Conservation (phyloP, 768 basidiomycete genomes). For the Mycena vitilis region DNA sequence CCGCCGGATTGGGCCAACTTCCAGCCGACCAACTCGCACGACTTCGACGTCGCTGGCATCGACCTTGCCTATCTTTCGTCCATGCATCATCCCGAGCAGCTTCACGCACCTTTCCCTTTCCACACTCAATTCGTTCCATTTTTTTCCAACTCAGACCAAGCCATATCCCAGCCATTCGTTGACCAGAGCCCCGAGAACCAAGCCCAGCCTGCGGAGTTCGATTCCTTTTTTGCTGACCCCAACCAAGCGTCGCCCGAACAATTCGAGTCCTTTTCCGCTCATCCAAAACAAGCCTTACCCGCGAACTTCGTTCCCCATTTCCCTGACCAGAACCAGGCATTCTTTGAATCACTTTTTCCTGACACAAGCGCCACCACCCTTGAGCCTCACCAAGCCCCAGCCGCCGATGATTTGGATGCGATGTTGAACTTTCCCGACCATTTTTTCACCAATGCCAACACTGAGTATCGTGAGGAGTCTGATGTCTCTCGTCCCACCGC, state of each 20-base stretch:
- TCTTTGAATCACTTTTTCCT: background rate
- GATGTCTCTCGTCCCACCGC: background rate
- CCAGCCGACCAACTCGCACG: slow-evolving; percentile 10
- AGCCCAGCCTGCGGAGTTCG: too few relatives aligned
- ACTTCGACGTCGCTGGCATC: background rate
- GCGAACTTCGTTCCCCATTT: slow-evolving; percentile 3
- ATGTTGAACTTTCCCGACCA: slow-evolving; percentile 13
- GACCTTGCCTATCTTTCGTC: slow-evolving; percentile 15
- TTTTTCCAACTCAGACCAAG: too few relatives aligned
- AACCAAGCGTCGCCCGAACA: too few relatives aligned
- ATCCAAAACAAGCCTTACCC: background rate
- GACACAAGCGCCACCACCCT: slow-evolving; percentile 4
- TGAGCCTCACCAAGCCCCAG: background rate
- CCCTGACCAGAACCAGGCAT: slow-evolving; percentile 4
- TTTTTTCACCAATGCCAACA: slow-evolving; percentile 6
- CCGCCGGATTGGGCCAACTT: slow-evolving; percentile 10
- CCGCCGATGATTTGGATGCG: slow-evolving; percentile 9
- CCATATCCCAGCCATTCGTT: too few relatives aligned
- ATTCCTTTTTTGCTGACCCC: too few relatives aligned
- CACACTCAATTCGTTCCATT: too few relatives aligned
- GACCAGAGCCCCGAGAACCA: too few relatives aligned
- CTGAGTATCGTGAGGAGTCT: slow-evolving; percentile 13
- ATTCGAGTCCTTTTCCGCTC: background rate
- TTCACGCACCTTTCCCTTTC: background rate
- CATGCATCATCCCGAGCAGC: slow-evolving; percentile 6